Base-by-base conservation (phyloP, 805 yeast species). In the Metschnikowia peoriensis region DNA sequence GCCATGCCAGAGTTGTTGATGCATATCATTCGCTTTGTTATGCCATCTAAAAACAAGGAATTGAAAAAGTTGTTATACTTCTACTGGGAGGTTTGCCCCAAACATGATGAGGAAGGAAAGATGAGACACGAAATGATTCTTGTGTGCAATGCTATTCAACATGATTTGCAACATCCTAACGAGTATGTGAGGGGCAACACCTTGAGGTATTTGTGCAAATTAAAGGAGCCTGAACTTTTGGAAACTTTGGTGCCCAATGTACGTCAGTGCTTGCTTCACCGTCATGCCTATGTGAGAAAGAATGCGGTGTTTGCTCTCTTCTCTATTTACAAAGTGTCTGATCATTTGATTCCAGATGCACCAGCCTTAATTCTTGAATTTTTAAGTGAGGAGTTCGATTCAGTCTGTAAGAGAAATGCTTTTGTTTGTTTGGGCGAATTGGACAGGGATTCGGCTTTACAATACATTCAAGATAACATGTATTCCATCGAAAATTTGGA, bases 81-180 rank as follows among this genome's bases (percentile, higher is more conserved):
- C 64, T 94, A 94, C 76, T 94, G 98, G 98, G 99, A 94, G 71
- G 89, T 93, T 51, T 96, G 97, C 67, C 96, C 97, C 51, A 96
- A 96, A 72, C 77, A 87, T 59, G 96, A 90, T 62, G 77, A 79
- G 38, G 87, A 87, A 49, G 98, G 98, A 4, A 90, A 89, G 69
- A 82, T 96, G 79, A 89, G 89, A 73, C 98, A 93, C 70, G 99
- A 94, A 75, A 94, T 94, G 98, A 93, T 96, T 71, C 82, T 94
- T 58, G 98, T 93, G 47, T 94, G 98, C 76, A 96, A 96, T 70
- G 97, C 98, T 49, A 90, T 94, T 65, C 96, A 94, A 71, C 92
- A 91, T 70, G 99, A 94, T 69, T 81, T 94, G 62, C 97, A 92
- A 73, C 99, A 96, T 73, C 97, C 99, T 47, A 94, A 94, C 76